Base-by-base conservation (phyloP, 805 yeast species). In the Lipomyces orientalis region DNA sequence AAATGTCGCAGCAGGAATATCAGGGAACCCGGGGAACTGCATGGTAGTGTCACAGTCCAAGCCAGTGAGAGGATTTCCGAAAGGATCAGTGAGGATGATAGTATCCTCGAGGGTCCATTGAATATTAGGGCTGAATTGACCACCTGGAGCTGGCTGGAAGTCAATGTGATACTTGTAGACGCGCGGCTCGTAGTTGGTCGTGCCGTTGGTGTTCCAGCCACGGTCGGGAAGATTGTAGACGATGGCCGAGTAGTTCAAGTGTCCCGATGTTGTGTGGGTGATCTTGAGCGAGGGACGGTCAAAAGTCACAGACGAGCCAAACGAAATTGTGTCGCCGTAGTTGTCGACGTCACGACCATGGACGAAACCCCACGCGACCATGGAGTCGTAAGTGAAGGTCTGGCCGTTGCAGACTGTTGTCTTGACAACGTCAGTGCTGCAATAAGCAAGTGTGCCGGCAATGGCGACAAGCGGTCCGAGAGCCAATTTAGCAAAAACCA, bases 201-300 rank as follows among this genome's bases (percentile, higher is more conserved):
- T 68, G 8, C 71, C 70, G 29, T 54, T 31, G 12, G 70, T 68
- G 59, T 68, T 68, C 71, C 71, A 68, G 54, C 72, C 72, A 22
- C 72, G 66, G 63, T 69, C 72, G 39, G 72, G 72, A 22, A 64
- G 58, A 62, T 49, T 59, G 62, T 64, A 68, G 39, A 52, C 64
- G 46, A 58, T 61, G 16, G 66, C 68, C 12, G 66, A 22, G 59
- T 57, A 51, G 59, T 64, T 66, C 54, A 57, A 59, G 31, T 25
- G n/a, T 22, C 64, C 71, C 35, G 46, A 37, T 51, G 62, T 60
- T 5, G 35, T 29, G 10, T 54, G 39, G 55, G 64, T 55, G 57
- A 62, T 49, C 56, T 62, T 68, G 57, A 67, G 43, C 35, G 72
- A 69, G 12, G 72, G 62, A 10, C 66, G 55, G 54, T 69, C 72